These are phyloP conservation scores for Xylaria arbuscula DNA, from an alignment of 2,329 filamentous ascomycete species.

Conservation along the genomic window DNA sequence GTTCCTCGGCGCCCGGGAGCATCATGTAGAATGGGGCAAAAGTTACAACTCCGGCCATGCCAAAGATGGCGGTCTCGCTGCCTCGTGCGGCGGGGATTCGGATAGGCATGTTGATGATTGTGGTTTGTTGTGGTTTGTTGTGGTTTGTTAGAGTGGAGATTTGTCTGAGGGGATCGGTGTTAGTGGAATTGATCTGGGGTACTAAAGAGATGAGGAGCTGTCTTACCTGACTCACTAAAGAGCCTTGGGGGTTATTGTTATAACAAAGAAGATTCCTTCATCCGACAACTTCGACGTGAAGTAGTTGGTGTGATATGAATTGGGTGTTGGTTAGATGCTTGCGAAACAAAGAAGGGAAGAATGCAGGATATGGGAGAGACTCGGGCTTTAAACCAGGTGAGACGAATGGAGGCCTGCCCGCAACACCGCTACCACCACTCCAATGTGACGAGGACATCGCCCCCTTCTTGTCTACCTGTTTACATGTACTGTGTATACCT, in stretches of 20 bases:
- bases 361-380: slow-evolving; percentile 16
- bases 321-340: not conserved
- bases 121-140: slow-evolving; percentile 23
- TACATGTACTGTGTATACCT: not conserved
- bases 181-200: slow-evolving; percentile 21
- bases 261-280: slow-evolving; percentile 33
- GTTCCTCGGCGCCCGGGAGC: slow-evolving; percentile 66
- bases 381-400: slow-evolving; percentile 31
- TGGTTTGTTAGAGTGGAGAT: slow-evolving; percentile 36
- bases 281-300: slow-evolving; percentile 30
- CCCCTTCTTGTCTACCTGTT: not conserved
- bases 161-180: slow-evolving; percentile 29
- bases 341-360: slow-evolving; percentile 27
- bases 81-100: slow-evolving; percentile 62
- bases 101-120: slow-evolving; percentile 58
- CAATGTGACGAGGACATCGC: slow-evolving; percentile 17
- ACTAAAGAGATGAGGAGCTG: slow-evolving; percentile 3
- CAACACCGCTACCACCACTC: not conserved
- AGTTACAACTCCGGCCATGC: slow-evolving; percentile 63
- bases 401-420: slow-evolving; percentile 15
- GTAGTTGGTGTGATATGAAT: slow-evolving; percentile 27
- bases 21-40: slow-evolving; percentile 69
- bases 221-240: slow-evolving; percentile 37
- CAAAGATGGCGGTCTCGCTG: slow-evolving; percentile 64
- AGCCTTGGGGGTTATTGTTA: slow-evolving; percentile 33